Conservation (phyloP, 768 basidiomycete species). For the Suillus hirtellus region DNA sequence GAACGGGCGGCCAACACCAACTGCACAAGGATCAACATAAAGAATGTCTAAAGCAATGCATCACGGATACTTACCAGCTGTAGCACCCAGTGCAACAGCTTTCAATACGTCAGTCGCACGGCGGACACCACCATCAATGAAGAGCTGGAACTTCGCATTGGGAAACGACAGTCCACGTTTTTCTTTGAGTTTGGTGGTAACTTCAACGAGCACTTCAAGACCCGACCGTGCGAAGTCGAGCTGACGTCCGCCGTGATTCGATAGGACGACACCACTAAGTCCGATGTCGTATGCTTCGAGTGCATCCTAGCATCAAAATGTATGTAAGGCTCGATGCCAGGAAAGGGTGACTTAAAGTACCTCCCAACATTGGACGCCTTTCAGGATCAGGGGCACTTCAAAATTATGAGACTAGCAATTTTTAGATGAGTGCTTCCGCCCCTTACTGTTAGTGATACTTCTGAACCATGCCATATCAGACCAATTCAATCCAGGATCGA, state of each 20-base stretch:
- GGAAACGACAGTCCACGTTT: slow-evolving; percentile 17
- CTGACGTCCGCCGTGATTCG: slow-evolving; percentile 61
- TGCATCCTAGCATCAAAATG: slow-evolving; percentile 33
- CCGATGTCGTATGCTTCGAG: slow-evolving; percentile 35
- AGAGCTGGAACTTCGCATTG: slow-evolving; percentile 37
- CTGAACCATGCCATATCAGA: slow-evolving; percentile 70
- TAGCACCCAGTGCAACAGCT: slow-evolving; percentile 55
- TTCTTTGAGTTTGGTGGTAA: slow-evolving; percentile 16
- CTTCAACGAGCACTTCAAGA: slow-evolving; percentile 30
- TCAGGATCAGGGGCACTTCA: slow-evolving; percentile 60
- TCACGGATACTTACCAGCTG: slow-evolving; percentile 25
- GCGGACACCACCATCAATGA: slow-evolving; percentile 50
- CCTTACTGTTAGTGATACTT: slow-evolving; percentile 55
- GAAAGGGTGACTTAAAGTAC: not conserved
- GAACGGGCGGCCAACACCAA: slow-evolving; percentile 81
- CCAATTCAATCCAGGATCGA: slow-evolving; percentile 87
- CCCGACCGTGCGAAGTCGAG: slow-evolving; percentile 47
- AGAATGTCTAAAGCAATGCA: too few relatives aligned
- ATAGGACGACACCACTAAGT: slow-evolving; percentile 51
- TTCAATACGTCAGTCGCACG: slow-evolving; percentile 49
- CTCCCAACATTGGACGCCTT: slow-evolving; percentile 51
- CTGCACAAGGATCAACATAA: slow-evolving; percentile 28
- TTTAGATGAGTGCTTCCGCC: not conserved
- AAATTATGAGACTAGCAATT: not conserved
- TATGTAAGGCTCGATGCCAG: not conserved